Evolutionary conservation across 1,284 basidiomycete species (phyloP), one percentile per base, ranked within the genome.

Genomic region (Boletellus deceptivus): DNA sequence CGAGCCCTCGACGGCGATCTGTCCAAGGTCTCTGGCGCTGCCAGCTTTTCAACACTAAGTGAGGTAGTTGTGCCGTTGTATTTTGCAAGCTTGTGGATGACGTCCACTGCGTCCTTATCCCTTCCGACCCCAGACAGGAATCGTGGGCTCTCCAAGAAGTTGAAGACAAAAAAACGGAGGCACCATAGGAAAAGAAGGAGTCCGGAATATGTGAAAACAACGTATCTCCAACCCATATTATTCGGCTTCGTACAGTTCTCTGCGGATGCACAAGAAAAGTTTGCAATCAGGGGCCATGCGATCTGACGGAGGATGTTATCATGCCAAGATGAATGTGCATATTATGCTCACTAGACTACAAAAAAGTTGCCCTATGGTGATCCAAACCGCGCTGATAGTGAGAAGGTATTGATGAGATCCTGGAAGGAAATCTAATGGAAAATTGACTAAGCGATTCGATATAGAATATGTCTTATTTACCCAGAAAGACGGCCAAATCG

Each of bases 321-420:
- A 4, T 13, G n/a, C 18, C 20, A 36, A 34, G 29, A 14, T 2
- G 11, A 38, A 9, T 1, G 4, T 3, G 4, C 11, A 35, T 53
- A 53, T 18, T 59, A 47, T 13, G 70, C 79, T 55, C 63, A 89
- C 75, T 59, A 89, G 64, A 70, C 80, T 78, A 39, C 77, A 75
- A 46, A 88, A 57, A 35, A 89, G 72, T 68, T 84, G 77, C 50
- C 87, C 80, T 58, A 87, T 74, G 3, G 77, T 77, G 84, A 85
- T 88, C 82, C 82, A 88, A 18, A 86, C 79, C 25, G 25, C 25
- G 25, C 25, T 25, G 25, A 8, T 25, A 7, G 85, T 86, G 20
- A 88, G 68, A 9, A 87, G 75, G 56, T 84, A 86, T 54, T 86
- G 86, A 56, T 86, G 83, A 14, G 78, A 77, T 8, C 75, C 79